Evolutionary conservation across 2,329 filamentous ascomycete species (phyloP).

Genomic region (Phaeophleospora eucalypticola): DNA sequence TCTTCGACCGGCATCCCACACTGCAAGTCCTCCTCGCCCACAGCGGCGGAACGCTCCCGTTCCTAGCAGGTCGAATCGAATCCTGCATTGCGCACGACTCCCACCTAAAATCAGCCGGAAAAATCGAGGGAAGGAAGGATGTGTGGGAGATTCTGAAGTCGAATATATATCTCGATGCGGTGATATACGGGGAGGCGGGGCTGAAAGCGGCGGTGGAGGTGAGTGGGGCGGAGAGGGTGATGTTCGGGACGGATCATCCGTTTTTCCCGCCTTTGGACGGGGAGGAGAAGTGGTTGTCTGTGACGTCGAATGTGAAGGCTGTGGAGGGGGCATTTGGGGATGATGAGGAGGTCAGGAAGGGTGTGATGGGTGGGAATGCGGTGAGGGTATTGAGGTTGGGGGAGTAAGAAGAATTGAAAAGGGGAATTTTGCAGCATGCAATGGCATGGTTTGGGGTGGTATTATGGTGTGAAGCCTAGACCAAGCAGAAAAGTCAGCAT

Average conservation of each 20-base stretch:
- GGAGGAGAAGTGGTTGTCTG: constrained; percentile 64
- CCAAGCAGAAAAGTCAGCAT: background rate
- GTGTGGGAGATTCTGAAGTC: constrained; percentile 64
- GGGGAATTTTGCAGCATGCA: too few relatives aligned
- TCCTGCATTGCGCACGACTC: constrained; percentile 81
- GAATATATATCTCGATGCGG: constrained; percentile 84
- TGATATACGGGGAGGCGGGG: constrained; percentile 73
- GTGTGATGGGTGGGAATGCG: constrained; percentile 59
- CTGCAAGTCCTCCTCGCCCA: constrained; percentile 78
- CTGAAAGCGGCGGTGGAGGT: constrained; percentile 67
- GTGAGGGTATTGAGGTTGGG: constrained; percentile 46
- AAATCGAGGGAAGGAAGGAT: constrained; percentile 52
- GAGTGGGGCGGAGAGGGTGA: constrained; percentile 54
- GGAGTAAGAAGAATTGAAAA: too few relatives aligned
- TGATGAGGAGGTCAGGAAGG: constrained; percentile 45
- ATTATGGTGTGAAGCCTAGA: constrained; percentile 1
- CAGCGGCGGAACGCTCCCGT: constrained; percentile 82
- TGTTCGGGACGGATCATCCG: constrained; percentile 67
- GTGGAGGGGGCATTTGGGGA: constrained; percentile 51
- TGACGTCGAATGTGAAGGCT: constrained; percentile 55
- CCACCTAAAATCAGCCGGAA: constrained; percentile 63
- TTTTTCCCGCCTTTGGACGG: constrained; percentile 73
- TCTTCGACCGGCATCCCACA: constrained; percentile 70
- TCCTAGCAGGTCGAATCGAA: constrained; percentile 82
- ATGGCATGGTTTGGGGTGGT: too few relatives aligned